Evolutionary conservation across 805 yeast genomes (phyloP).

Genomic region (Candida ovalis): DNA sequence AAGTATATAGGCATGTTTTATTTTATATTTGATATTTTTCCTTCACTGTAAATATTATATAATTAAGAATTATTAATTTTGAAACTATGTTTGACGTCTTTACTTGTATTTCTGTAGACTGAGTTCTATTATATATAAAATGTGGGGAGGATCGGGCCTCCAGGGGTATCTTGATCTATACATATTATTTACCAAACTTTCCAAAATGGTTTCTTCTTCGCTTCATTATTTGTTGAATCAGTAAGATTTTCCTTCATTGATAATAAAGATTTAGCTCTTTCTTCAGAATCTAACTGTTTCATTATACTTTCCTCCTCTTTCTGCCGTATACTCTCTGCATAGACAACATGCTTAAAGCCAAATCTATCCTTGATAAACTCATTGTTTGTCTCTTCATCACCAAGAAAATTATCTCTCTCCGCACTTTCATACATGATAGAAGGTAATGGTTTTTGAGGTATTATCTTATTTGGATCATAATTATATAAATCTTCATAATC

Average conservation of each 20-base stretch:
- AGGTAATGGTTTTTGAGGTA: slow-evolving; percentile 36
- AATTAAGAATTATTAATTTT: not conserved
- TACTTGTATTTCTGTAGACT: not conserved
- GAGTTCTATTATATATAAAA: not conserved
- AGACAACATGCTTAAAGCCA: slow-evolving; percentile 59
- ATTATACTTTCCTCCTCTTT: slow-evolving; percentile 57
- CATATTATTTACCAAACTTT: slow-evolving; percentile 27
- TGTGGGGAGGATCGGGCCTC: no score
- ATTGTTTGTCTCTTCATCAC: slow-evolving; percentile 34
- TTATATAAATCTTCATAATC: slow-evolving; percentile 60
- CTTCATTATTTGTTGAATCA: not conserved
- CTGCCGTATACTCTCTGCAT: slow-evolving; percentile 69
- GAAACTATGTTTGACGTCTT: not conserved
- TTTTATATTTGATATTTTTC: not conserved
- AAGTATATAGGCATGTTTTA: not conserved
- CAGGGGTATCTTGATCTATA: no score
- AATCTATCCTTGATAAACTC: slow-evolving; percentile 59
- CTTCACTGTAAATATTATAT: not conserved
- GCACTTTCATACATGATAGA: slow-evolving; percentile 36
- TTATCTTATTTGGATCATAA: slow-evolving; percentile 36
- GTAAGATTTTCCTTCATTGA: slow-evolving; percentile 11
- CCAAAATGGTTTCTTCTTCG: slow-evolving; percentile 22
- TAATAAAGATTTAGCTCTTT: slow-evolving; percentile 26
- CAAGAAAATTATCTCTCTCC: slow-evolving; percentile 31
- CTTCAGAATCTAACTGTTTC: slow-evolving; percentile 43